Conservation (phyloP, 306 rosid species). For the Styphnolobium japonicum region DNA sequence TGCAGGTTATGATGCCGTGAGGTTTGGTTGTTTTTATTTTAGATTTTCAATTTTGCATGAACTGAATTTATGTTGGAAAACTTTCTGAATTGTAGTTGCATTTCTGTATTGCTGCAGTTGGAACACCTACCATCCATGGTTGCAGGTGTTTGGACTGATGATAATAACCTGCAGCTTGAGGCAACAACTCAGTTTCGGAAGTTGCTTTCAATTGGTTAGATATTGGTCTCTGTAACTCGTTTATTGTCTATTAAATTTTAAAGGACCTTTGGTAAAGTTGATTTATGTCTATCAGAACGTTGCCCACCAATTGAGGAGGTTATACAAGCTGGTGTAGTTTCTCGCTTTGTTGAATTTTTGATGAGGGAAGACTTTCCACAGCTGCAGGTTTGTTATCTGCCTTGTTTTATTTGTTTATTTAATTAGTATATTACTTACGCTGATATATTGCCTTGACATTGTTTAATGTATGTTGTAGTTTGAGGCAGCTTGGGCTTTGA, state of each 20-base stretch:
- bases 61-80: too few species aligned
- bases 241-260: neutral
- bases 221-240: neutral
- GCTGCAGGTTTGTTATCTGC: conserved; percentile 66
- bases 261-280: neutral
- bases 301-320: conserved; percentile 98
- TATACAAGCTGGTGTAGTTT: conserved; percentile 90
- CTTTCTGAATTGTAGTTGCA: neutral
- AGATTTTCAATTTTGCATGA: too few species aligned
- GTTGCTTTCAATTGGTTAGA: conserved; percentile 88
- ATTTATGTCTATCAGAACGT: conserved; percentile 49
- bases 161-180: conserved; percentile 72
- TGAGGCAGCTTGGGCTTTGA: conserved; percentile 99
- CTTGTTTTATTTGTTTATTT: neutral
- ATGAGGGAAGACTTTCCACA: conserved; percentile 90
- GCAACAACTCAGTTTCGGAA: conserved; percentile 94
- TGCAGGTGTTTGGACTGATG: conserved; percentile 86
- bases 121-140: conserved; percentile 94
- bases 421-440: neutral
- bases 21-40: too few species aligned
- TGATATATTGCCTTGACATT: neutral
- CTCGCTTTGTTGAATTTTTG: conserved; percentile 91
- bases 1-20: too few species aligned
- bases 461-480: conserved; percentile 49
- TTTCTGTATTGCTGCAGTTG: conserved; percentile 53